Conservation (phyloP, 768 basidiomycete species). For the Amanita muscaria region DNA sequence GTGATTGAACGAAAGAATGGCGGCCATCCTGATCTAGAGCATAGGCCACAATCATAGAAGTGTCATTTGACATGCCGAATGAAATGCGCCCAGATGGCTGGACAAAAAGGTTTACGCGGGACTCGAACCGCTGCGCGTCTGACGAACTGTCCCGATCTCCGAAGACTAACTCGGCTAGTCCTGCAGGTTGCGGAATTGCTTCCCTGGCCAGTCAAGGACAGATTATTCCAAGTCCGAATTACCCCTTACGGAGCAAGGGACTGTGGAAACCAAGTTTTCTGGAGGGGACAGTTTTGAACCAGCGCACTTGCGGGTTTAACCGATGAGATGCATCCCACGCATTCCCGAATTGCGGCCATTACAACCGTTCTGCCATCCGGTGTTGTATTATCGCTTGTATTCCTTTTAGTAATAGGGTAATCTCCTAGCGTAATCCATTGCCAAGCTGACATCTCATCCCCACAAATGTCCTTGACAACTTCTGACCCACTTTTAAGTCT, state of each 20-base stretch:
- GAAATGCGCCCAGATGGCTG: too few species aligned
- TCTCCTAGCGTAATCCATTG: not conserved
- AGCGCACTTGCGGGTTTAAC: conserved; percentile 64
- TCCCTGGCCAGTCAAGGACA: conserved; percentile 80
- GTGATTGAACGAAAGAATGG: too few species aligned
- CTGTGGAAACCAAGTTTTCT: conserved; percentile 88
- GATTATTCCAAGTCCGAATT: conserved; percentile 73
- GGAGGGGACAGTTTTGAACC: conserved; percentile 92
- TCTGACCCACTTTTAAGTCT: conserved; percentile 50
- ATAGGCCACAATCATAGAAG: too few species aligned
- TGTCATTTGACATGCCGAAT: too few species aligned
- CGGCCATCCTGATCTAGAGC: too few species aligned
- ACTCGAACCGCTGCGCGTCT: conserved; percentile 77
- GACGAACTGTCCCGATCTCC: conserved; percentile 82
- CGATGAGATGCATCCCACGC: conserved; percentile 59
- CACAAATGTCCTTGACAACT: conserved; percentile 20
- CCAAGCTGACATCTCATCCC: not conserved
- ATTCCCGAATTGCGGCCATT: conserved; percentile 76
- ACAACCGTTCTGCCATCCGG: conserved; percentile 67
- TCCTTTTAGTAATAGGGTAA: too few species aligned
- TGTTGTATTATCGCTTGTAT: conserved; percentile 7
- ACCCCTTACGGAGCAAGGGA: conserved; percentile 54
- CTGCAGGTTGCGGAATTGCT: conserved; percentile 89
- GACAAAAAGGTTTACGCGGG: conserved; percentile 68
- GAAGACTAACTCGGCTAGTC: conserved; percentile 86